phyloP scores from a whole-genome alignment of 305 asterid genomes.

The Fraxinus floribunda region DNA sequence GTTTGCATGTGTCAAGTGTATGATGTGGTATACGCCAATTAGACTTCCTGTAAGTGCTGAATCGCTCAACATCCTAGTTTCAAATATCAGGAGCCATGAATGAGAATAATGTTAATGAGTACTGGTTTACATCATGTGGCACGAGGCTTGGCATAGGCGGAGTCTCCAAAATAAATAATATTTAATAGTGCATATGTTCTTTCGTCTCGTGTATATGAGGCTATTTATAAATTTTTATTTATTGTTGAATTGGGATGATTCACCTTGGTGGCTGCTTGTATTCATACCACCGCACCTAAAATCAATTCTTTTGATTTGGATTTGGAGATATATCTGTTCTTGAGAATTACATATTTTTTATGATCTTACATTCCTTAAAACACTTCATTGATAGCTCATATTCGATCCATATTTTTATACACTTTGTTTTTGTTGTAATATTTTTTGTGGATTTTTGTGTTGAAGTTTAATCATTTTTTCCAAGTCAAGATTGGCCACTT shows the following conservation, averaged over 20 bases:
- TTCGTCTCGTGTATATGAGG: background rate
- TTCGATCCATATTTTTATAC: background rate
- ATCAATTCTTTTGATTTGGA: background rate
- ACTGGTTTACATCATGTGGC: background rate
- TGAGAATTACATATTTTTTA: background rate
- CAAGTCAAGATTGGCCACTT: constrained; percentile 9
- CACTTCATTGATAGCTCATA: background rate
- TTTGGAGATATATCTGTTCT: background rate
- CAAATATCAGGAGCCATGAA: background rate
- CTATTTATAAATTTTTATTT: background rate
- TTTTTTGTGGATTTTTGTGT: background rate
- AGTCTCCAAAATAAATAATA: background rate
- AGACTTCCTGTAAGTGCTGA: background rate
- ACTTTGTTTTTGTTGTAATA: background rate
- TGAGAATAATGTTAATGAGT: background rate
- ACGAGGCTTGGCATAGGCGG: background rate
- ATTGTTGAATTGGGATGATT: background rate
- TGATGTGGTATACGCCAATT: background rate
- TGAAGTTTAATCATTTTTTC: background rate
- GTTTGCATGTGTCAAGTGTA: background rate
- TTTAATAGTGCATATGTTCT: background rate
- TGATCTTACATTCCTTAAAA: background rate
- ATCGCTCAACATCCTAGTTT: background rate
- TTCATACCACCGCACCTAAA: background rate
- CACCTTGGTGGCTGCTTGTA: background rate